Evolutionary conservation across 768 basidiomycete species (phyloP).

Genomic region (Tricholoma furcatifolium): DNA sequence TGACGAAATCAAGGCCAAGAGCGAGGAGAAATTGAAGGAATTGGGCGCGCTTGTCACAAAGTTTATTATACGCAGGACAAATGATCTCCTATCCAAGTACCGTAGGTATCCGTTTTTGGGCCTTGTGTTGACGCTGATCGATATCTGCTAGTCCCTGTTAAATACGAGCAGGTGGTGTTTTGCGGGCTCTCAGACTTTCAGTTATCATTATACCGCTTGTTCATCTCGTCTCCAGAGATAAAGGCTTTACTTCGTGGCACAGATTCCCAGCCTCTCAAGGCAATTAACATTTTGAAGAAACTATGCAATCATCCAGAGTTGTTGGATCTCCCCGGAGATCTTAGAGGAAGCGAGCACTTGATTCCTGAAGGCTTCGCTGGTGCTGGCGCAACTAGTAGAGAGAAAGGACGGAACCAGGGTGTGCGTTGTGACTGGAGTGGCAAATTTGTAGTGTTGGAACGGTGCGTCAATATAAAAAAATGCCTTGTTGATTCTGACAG

Average conservation of each 20-base stretch:
- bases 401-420: slow-evolving; percentile 42
- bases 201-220: slow-evolving; percentile 79
- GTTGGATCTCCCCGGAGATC: slow-evolving; percentile 79
- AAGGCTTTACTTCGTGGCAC: slow-evolving; percentile 83
- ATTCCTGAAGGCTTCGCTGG: slow-evolving; percentile 83
- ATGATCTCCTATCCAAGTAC: slow-evolving; percentile 93
- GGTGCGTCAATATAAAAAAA: slow-evolving; percentile 41
- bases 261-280: slow-evolving; percentile 93
- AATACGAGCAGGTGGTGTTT: slow-evolving; percentile 98
- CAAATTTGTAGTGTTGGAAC: slow-evolving; percentile 90
- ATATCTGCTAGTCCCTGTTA: slow-evolving; percentile 80
- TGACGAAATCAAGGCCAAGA: slow-evolving; percentile 70
- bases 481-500: neutral
- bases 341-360: slow-evolving; percentile 76
- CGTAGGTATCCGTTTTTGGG: slow-evolving; percentile 47
- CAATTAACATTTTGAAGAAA: slow-evolving; percentile 93
- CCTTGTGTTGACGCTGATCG: neutral
- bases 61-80: slow-evolving; percentile 94
- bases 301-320: slow-evolving; percentile 95
- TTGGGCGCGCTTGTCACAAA: slow-evolving; percentile 84
- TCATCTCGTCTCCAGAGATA: slow-evolving; percentile 92
- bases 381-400: slow-evolving; percentile 40
- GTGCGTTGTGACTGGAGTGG: slow-evolving; percentile 86
- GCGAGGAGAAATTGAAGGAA: slow-evolving; percentile 90
- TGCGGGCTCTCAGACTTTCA: slow-evolving; percentile 86